Evolutionary conservation across 768 basidiomycete species (phyloP), one percentile per base, ranked within the genome.

Genomic region (Phanerochaete sordida): DNA sequence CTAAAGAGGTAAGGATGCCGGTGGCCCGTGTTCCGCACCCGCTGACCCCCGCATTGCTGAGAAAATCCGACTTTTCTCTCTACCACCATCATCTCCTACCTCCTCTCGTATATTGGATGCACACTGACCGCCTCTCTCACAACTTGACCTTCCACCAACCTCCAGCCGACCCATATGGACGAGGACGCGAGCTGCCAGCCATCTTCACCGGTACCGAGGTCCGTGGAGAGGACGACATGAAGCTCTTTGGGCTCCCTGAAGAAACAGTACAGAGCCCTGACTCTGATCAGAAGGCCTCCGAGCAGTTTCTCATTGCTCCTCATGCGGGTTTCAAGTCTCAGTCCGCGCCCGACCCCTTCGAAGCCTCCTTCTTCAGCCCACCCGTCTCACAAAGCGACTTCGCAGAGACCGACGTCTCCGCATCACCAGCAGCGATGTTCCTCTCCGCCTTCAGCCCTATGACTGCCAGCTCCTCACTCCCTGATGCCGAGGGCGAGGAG

Each of bases 351-450:
- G 63, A 57, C 12, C 62, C 53, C 21, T 24, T 46, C 53, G 28
- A 51, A 24, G 65, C 63, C 35, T 58, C 57, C 23, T 60, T 55
- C 58, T 58, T 59, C 39, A 45, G 39, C 21, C 60, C 57, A 37
- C 60, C 49, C 35, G 35, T 26, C 44, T 58, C 59, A 13, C 58
- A 57, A 24, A 57, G 56, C 52, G 65, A 65, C 26, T 11, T 49
- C 49, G 26, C 54, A 5, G 48, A 58, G 30, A 59, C 53, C 12
- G 52, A 59, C 35, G 58, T 68, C 21, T 66, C 72, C 16, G 64
- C 76, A 16, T 92, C 90, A 0, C 88, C 90, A 1, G 90, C 91
- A 0, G 89, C 89, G 0, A 77, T 85, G 72, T 93, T 92, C 65
- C 76, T 92, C 30, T 82, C 89, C 15, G 76, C 83, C 12, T 88